Conservation (phyloP, 169 alveolate species). For the Eimeria zaria region DNA sequence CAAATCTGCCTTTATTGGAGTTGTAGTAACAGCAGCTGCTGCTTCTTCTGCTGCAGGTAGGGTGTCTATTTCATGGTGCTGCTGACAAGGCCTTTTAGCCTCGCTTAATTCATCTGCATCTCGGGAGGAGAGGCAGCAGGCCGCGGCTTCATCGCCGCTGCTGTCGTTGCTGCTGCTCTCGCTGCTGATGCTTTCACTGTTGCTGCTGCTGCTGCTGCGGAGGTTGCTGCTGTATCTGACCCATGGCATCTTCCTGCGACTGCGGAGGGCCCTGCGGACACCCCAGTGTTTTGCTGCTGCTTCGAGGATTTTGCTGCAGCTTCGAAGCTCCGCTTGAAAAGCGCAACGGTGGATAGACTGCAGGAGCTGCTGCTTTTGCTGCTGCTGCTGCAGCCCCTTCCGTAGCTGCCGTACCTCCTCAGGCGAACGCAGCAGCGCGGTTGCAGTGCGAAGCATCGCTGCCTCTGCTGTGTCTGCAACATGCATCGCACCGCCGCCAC, state of each 20-base stretch:
- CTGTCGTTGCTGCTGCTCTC: not conserved
- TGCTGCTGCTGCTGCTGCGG: slow-evolving; percentile 56
- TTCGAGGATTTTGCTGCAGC: slow-evolving; percentile 21
- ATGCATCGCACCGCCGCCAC: not conserved
- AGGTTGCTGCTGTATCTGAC: slow-evolving; percentile 40
- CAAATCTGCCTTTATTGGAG: not conserved
- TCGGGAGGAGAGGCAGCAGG: not conserved
- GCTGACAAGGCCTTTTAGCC: slow-evolving; percentile 5
- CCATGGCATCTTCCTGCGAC: slow-evolving; percentile 42
- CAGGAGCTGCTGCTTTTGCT: slow-evolving; percentile 40
- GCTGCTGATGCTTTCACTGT: slow-evolving; percentile 14
- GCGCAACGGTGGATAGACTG: slow-evolving; percentile 55
- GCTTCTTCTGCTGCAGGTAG: not conserved
- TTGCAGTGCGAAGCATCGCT: slow-evolving; percentile 20
- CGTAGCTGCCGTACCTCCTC: slow-evolving; percentile 73
- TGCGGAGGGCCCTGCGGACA: not conserved
- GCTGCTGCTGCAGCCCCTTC: slow-evolving; percentile 56
- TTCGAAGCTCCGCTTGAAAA: slow-evolving; percentile 21
- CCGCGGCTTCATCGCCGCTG: slow-evolving; percentile 18
- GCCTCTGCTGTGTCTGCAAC: not conserved
- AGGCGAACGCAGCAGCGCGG: not conserved
- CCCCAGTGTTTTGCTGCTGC: slow-evolving; percentile 33
- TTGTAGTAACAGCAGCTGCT: not conserved
- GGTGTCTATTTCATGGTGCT: not conserved
- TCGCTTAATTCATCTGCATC: not conserved